Percentiles rank a stretch among this genome's conserved stretches.
These are phyloP conservation scores for Sechiopsis laciniata DNA, from an alignment of 306 rosid species.

Conservation along the genomic window DNA sequence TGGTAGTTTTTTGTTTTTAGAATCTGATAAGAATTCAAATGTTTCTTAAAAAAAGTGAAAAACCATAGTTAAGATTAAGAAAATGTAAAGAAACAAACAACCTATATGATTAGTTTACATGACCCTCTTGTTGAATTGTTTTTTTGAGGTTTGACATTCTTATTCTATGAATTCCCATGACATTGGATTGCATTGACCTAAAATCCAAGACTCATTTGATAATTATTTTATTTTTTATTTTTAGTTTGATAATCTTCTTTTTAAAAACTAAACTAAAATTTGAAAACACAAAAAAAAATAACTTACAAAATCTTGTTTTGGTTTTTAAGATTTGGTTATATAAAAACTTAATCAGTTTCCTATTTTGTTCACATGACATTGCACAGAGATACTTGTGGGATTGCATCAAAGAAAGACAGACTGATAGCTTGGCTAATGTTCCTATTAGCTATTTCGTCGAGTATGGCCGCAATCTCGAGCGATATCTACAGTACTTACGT, in stretches of 20 bases:
- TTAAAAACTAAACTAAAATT: too few species aligned
- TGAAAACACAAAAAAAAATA: too few species aligned
- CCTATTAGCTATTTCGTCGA: constrained; percentile 51
- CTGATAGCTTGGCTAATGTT: constrained; percentile 52
- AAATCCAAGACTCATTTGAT: not conserved
- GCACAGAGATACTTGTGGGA: constrained; percentile 54
- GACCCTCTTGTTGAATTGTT: not conserved
- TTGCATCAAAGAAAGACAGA: constrained; percentile 53
- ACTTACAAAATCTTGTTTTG: too few species aligned
- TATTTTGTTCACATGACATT: not conserved
- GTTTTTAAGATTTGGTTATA: too few species aligned
- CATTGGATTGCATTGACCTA: not conserved
- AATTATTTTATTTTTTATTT: too few species aligned
- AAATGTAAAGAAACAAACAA: too few species aligned
- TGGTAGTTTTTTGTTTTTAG: too few species aligned
- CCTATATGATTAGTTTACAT: not conserved
- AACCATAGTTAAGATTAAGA: too few species aligned
- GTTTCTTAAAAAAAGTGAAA: too few species aligned
- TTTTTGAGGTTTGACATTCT: not conserved
- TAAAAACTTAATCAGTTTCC: not conserved
- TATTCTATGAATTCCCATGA: not conserved
- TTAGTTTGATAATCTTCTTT: too few species aligned
- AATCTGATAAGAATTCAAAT: too few species aligned
- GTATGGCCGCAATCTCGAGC: constrained; percentile 51
- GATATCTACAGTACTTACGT: constrained; percentile 47